These are phyloP conservation scores for Quercus ilex DNA, from an alignment of 306 rosid species.

Conservation along the genomic window DNA sequence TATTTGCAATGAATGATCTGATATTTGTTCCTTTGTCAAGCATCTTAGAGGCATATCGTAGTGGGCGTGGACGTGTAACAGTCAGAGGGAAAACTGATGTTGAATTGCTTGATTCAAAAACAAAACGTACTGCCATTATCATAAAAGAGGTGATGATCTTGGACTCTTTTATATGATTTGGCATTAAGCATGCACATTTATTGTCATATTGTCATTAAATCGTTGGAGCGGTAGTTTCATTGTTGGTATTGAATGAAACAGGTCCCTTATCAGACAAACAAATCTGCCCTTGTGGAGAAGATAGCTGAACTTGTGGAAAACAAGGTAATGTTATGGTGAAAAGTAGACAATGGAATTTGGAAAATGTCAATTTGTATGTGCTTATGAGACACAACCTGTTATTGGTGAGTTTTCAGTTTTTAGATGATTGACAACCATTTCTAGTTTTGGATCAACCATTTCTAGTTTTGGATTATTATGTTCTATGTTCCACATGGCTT, in stretches of 20 bases:
- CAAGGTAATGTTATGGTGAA: conserved; percentile 51
- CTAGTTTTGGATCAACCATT: background rate
- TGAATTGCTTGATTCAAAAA: conserved; percentile 82
- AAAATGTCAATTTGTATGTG: background rate
- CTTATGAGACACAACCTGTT: background rate
- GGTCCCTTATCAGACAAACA: conserved; percentile 96
- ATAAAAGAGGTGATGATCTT: conserved; percentile 67
- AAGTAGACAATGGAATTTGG: background rate
- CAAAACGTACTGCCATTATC: conserved; percentile 71
- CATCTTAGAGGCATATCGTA: conserved; percentile 89
- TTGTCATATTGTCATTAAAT: conserved; percentile 6
- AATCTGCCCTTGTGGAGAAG: conserved; percentile 87
- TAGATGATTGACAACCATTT: background rate
- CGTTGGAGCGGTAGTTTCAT: conserved; percentile 7
- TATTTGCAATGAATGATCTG: conserved; percentile 10
- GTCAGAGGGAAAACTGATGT: conserved; percentile 93
- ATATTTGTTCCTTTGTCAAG: conserved; percentile 44
- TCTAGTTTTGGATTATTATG: background rate
- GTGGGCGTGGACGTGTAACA: conserved; percentile 80
- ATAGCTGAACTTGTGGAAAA: conserved; percentile 93
- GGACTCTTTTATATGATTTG: conserved; percentile 12
- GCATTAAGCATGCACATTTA: conserved; percentile 4
- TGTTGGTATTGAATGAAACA: conserved; percentile 35
- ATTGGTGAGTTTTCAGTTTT: background rate
- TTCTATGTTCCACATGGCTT: background rate